These are phyloP conservation scores for Peronospora farinosa DNA, from an alignment of 352 stramenopile genomes.

Conservation along the genomic window DNA sequence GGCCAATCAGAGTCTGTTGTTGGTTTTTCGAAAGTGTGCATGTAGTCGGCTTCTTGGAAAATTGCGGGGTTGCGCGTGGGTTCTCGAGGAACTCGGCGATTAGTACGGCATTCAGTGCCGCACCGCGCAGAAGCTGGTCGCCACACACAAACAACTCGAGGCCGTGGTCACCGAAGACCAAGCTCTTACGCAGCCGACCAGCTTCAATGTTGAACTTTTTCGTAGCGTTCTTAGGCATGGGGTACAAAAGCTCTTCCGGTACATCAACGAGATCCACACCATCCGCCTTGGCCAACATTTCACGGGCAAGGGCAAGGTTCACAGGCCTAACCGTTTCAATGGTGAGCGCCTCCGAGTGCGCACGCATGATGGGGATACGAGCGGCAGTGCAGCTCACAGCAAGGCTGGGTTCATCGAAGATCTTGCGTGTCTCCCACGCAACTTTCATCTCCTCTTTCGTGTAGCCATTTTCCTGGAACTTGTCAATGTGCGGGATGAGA, in stretches of 20 bases:
- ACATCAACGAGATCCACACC: conserved; percentile 94
- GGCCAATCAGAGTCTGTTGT: conserved; percentile 24
- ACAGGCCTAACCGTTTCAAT: conserved; percentile 91
- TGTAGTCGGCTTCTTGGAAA: conserved; percentile 52
- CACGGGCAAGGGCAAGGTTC: conserved; percentile 73
- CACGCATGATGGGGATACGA: conserved; percentile 94
- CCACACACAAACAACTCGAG: conserved; percentile 97
- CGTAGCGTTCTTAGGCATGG: conserved; percentile 96
- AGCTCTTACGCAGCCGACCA: conserved; percentile 88
- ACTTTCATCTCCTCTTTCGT: conserved; percentile 99
- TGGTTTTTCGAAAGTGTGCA: conserved; percentile 34
- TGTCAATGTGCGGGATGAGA: conserved; percentile 99
- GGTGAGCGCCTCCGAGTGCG: conserved; percentile 95
- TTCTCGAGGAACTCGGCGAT: conserved; percentile 91
- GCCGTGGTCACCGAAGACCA: conserved; percentile 94
- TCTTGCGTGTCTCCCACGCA: conserved; percentile 97
- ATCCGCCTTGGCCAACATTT: conserved; percentile 77
- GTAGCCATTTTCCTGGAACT: conserved; percentile 98
- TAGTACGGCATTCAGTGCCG: conserved; percentile 95
- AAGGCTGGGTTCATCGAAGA: conserved; percentile 87
- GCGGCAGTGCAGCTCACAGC: conserved; percentile 91
- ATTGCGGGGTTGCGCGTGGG: conserved; percentile 48
- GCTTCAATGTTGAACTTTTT: conserved; percentile 98
- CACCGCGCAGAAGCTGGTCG: conserved; percentile 94
- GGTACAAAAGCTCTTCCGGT: conserved; percentile 82